Evolutionary conservation across 805 yeast genomes (phyloP).

Genomic region (Metschnikowia colocasiae): DNA sequence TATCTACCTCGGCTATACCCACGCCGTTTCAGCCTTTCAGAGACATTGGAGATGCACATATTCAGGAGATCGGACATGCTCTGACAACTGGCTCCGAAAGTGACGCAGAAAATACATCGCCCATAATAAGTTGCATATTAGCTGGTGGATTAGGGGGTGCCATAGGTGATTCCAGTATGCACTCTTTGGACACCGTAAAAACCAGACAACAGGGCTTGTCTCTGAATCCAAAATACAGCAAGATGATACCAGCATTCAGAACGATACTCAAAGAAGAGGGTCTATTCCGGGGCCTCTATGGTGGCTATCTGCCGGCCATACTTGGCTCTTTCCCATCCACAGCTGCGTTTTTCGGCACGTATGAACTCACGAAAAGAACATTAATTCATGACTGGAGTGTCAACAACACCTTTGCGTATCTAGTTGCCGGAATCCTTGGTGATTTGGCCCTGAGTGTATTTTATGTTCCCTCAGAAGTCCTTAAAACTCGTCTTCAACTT

Average conservation of each 20-base stretch:
- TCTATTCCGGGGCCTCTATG: conserved; percentile 73
- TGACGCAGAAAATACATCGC: conserved; percentile 25
- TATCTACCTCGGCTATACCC: conserved; percentile 20
- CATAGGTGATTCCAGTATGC: conserved; percentile 90
- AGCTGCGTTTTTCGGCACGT: conserved; percentile 88
- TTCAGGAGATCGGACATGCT: neutral
- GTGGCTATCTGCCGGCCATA: conserved; percentile 91
- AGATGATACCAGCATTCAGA: conserved; percentile 70
- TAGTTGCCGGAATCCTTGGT: conserved; percentile 88
- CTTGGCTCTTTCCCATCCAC: conserved; percentile 93
- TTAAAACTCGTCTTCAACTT: conserved; percentile 87
- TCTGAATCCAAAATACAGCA: conserved; percentile 58
- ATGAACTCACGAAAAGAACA: conserved; percentile 73
- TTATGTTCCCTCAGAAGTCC: conserved; percentile 93
- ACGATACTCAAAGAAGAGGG: conserved; percentile 87
- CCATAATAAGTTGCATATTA: conserved; percentile 58
- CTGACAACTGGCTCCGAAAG: neutral
- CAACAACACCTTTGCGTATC: conserved; percentile 77
- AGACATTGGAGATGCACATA: conserved; percentile 8
- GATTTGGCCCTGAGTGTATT: conserved; percentile 84
- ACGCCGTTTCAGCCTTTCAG: conserved; percentile 18
- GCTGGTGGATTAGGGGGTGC: conserved; percentile 97
- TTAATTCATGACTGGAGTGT: conserved; percentile 59
- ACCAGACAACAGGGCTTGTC: conserved; percentile 97
- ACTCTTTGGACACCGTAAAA: conserved; percentile 92